Evolutionary conservation across 305 asterid species (phyloP), one percentile per base, ranked within the genome.

Genomic region (Salvia sclarea): DNA sequence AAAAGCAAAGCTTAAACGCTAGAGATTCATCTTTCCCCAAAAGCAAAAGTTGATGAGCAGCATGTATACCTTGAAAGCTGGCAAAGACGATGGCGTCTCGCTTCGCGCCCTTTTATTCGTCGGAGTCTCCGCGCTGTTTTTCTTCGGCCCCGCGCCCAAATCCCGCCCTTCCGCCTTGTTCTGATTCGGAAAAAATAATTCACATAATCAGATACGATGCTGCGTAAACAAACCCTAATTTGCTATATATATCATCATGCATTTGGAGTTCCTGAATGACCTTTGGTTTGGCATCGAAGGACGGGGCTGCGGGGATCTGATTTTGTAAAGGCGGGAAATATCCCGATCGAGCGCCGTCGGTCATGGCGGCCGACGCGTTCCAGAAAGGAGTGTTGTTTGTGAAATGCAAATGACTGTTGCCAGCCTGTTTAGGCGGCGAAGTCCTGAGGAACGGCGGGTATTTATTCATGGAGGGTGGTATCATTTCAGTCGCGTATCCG

Each of bases 31-130:
- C 61, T 63, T 75, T 69, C 22, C 4, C 1, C n/a, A 64, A 64
- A 69, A 69, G 73, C 55, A 31, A 69, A 74, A 64, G 64, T 18
- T 65, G n/a, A n/a, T n/a, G n/a, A n/a, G n/a, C 35, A 55, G 35
- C 1, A 6, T 6, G 66, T 17, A n/a, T 79, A 90, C 97, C 94
- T 90, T 93, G 71, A 86, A 90, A 73, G 96, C 94, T 58, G 98
- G 97, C 83, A 86, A 76, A 61, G 95, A 72, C 48, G 96, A 74
- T 3, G 96, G 74, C 1, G 80, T 72, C 76, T 90, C 98, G 40
- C 70, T 85, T 66, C 97, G 80, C 5, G 85, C 69, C 75, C 98
- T 77, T 72, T 93, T 93, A 45, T 71, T 86, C 24, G 95, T 78
- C 11, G 89, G n/a, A n/a, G n/a, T 13, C 64, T 88, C 97, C 6